A percentile compares a stretch with the other conserved stretches of the same genome.
These are phyloP conservation scores for Pythium sukuiense DNA, from an alignment of 352 stramenopile genomes.

Conservation along the genomic window DNA sequence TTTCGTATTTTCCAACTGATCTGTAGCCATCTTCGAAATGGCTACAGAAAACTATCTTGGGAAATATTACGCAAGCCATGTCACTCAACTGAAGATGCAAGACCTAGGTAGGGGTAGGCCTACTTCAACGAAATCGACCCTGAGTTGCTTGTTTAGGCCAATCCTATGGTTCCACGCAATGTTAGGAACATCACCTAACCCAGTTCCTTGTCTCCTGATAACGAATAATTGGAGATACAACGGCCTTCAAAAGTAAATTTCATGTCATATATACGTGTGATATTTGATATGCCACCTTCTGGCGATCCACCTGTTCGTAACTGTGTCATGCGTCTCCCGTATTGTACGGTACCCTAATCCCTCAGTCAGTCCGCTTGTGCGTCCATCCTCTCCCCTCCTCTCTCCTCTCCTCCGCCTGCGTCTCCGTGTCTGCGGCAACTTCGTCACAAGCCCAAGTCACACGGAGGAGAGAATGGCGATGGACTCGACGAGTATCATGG, in stretches of 20 bases:
- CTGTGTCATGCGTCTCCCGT: background rate
- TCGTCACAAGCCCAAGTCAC: slow-evolving; percentile 7
- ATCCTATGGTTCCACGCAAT: background rate
- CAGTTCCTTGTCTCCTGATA: too few species aligned
- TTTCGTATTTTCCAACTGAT: background rate
- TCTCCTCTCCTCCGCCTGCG: slow-evolving; percentile 1
- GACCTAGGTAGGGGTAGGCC: background rate
- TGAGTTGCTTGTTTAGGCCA: background rate
- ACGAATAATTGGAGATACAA: too few species aligned
- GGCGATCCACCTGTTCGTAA: background rate
- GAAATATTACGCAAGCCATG: background rate
- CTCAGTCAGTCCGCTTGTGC: slow-evolving; percentile 19
- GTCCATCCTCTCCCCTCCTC: slow-evolving; percentile 16
- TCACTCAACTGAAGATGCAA: background rate
- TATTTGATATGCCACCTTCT: background rate
- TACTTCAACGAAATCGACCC: background rate
- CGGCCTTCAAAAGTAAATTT: too few species aligned
- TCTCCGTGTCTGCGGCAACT: slow-evolving; percentile 15
- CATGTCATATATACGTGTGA: background rate
- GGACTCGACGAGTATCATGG: slow-evolving; percentile 14
- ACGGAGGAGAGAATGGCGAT: slow-evolving; percentile 17
- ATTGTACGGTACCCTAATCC: background rate
- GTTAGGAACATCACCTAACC: background rate
- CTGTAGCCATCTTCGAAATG: background rate
- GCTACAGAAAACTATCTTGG: background rate